Conservation (phyloP, 2,329 filamentous ascomycete genomes). For the Ophiocordyceps camponoti-floridani region DNA sequence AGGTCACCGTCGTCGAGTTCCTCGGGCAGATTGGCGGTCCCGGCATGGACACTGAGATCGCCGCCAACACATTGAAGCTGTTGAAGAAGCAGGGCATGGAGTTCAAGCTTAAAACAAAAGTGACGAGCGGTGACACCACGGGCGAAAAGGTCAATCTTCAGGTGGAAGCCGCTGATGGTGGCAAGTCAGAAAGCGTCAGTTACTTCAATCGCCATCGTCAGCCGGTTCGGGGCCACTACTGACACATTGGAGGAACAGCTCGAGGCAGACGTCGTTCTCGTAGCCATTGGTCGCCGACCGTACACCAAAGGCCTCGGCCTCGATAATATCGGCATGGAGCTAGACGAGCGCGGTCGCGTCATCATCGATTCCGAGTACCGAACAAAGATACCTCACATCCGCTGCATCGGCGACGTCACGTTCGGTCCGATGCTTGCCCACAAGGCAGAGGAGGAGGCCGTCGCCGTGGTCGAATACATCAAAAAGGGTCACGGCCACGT, state of each 20-base stretch:
- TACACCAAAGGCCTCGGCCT: conserved; percentile 85
- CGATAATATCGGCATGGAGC: conserved; percentile 83
- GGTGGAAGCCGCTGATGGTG: conserved; percentile 85
- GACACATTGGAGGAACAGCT: conserved; percentile 32
- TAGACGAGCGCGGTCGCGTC: conserved; percentile 82
- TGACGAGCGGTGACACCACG: conserved; percentile 64
- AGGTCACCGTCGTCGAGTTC: conserved; percentile 97
- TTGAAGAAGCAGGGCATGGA: conserved; percentile 93
- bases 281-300: conserved; percentile 88
- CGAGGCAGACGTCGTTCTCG: conserved; percentile 86
- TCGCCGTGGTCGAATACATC: conserved; percentile 91
- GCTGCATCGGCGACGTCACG: conserved; percentile 86
- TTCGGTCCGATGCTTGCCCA: conserved; percentile 98
- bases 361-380: conserved; percentile 98
- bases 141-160: conserved; percentile 65
- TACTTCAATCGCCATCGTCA: neutral
- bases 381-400: conserved; percentile 93
- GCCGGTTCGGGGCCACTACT: neutral
- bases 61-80: conserved; percentile 83
- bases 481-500: conserved; percentile 96
- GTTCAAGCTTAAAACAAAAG: conserved; percentile 97
- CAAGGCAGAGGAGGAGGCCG: conserved; percentile 97
- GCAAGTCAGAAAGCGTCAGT: conserved; percentile 78
- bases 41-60: conserved; percentile 89
- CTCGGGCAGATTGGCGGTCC: conserved; percentile 91